These are phyloP conservation scores for Medicago truncatula DNA, from an alignment of 306 rosid genomes.

Conservation along the genomic window DNA sequence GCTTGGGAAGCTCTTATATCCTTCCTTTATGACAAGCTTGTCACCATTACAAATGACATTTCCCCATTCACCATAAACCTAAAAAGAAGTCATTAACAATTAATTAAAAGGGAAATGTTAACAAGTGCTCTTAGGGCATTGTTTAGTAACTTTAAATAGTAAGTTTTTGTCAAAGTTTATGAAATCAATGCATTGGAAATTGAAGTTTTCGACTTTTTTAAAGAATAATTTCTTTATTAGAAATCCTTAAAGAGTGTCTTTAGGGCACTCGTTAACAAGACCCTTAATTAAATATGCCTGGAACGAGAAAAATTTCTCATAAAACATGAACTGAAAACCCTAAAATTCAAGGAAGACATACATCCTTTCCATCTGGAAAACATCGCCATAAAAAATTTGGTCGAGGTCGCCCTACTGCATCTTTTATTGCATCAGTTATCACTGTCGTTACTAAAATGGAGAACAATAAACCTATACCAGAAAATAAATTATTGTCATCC, in stretches of 20 bases:
- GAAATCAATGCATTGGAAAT: no score
- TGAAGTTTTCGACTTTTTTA: no score
- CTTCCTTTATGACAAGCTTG: slow-evolving; percentile 70
- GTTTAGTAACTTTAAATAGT: no score
- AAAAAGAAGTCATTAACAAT: slow-evolving; percentile 39
- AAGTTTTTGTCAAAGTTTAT: no score
- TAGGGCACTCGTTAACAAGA: no score
- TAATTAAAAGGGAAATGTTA: no score
- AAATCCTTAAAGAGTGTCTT: no score
- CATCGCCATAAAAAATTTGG: slow-evolving; percentile 98
- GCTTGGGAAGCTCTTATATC: slow-evolving; percentile 94
- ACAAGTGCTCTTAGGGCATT: no score
- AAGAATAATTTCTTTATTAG: no score
- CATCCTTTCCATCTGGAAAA: slow-evolving; percentile 96
- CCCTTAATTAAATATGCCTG: neutral
- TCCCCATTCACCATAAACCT: slow-evolving; percentile 79
- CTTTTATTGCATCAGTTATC: slow-evolving; percentile 77
- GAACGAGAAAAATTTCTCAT: slow-evolving; percentile 10
- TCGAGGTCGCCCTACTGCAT: slow-evolving; percentile 94
- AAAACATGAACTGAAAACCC: slow-evolving; percentile 11
- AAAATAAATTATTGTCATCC: slow-evolving; percentile 41
- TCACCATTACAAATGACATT: slow-evolving; percentile 82
- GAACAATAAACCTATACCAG: slow-evolving; percentile 72
- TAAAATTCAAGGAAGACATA: slow-evolving; percentile 49
- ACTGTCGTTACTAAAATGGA: slow-evolving; percentile 72